Evolutionary conservation across 208 protist species (phyloP).

Genomic region (Crithidia brevicula): DNA sequence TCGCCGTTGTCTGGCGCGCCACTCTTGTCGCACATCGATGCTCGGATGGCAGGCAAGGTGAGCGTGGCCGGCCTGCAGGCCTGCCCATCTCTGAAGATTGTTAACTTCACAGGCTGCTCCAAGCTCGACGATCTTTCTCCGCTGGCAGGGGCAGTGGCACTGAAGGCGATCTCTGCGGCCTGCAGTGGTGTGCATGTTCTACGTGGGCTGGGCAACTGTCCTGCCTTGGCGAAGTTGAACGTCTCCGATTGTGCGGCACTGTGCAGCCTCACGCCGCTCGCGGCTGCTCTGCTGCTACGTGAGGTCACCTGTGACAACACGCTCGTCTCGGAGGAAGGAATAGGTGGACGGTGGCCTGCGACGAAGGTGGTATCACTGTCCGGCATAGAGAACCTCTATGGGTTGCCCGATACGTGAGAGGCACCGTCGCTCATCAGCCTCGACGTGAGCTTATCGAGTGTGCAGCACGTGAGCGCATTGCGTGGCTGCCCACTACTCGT

Average conservation of each 20-base stretch:
- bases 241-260: neutral
- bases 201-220: neutral
- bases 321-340: neutral
- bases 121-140: neutral
- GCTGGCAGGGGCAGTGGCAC: neutral
- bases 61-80: neutral
- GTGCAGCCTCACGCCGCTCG: neutral
- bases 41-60: neutral
- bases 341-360: neutral
- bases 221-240: neutral
- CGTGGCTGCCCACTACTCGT: neutral
- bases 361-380: neutral
- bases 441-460: neutral
- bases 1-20: neutral
- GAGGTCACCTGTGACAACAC: neutral
- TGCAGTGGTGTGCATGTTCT: neutral
- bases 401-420: neutral
- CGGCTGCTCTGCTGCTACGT: neutral
- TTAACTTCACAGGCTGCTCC: neutral
- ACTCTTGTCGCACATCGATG: neutral
- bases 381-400: neutral
- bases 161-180: neutral
- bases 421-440: neutral
- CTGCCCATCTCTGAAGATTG: neutral
- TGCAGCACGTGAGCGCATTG: neutral